These are phyloP conservation scores for Juglanconis juglandina DNA, from an alignment of 2,329 filamentous ascomycete species.

Conservation along the genomic window DNA sequence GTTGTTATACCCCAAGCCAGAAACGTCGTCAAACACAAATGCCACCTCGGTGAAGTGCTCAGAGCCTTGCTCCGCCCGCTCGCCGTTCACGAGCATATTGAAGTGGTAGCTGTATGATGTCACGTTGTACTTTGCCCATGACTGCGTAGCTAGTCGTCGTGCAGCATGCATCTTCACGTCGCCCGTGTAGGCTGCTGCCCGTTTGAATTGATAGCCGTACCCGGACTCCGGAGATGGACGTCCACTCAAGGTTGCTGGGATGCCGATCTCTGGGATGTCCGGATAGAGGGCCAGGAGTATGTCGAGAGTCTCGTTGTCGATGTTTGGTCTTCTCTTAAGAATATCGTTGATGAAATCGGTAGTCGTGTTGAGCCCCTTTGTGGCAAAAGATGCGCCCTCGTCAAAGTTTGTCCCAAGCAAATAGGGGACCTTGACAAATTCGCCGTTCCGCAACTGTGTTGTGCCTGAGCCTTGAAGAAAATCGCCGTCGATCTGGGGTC, in stretches of 20 bases:
- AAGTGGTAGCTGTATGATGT: conserved; percentile 39
- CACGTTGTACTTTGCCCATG: conserved; percentile 23
- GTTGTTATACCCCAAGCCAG: conserved; percentile 43
- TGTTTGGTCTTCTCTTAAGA: neutral
- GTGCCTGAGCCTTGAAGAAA: conserved; percentile 3
- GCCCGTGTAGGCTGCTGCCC: neutral
- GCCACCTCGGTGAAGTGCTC: conserved; percentile 45
- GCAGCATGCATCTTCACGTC: conserved; percentile 37
- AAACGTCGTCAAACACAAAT: conserved; percentile 51
- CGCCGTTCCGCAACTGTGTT: neutral
- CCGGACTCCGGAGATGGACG: neutral
- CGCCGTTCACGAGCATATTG: conserved; percentile 35
- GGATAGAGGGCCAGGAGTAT: conserved; percentile 6
- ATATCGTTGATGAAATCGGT: neutral
- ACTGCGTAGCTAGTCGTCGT: conserved; percentile 49
- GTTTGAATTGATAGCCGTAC: conserved; percentile 9
- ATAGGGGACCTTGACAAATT: conserved; percentile 10
- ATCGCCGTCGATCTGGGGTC: conserved; percentile 15
- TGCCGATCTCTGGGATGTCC: conserved; percentile 7
- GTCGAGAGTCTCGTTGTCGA: neutral
- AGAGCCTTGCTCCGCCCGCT: conserved; percentile 10
- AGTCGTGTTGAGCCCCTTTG: conserved; percentile 5
- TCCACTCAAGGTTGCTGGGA: conserved; percentile 6
- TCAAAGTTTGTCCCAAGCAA: conserved; percentile 8
- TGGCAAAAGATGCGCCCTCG: conserved; percentile 2